Base-by-base conservation (phyloP, 192 early-diverging fungal species). In the Backusella mclennaniae region DNA sequence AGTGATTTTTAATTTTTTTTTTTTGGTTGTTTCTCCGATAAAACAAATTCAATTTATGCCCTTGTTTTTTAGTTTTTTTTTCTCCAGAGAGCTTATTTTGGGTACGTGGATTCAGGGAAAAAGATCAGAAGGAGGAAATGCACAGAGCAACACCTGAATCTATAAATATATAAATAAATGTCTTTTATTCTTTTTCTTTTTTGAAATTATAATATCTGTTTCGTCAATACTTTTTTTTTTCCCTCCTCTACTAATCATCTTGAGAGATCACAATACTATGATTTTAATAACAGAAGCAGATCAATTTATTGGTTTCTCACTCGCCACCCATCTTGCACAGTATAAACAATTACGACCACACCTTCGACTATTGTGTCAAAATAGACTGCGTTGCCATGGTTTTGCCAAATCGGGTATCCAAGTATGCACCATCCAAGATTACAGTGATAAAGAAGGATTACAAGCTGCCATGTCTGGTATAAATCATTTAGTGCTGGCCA, bases 281-380 rank as follows among this genome's bases (percentile, higher is more conserved):
- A 59, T 82, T 66, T 68, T 82, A 5, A 82, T 82, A 33, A 78
- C 80, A 17, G 36, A 56, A n/a, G 80, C 73, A 42, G 80, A 82
- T 35, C 75, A 82, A 74, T 77, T 59, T 44, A 31, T 82, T 15
- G 80, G 80, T 1, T 69, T 75, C 41, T 49, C 73, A 11, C 21
- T 82, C 35, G 67, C 73, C 6, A 75, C 76, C 19, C 76, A 82
- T 53, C 44, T 82, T 4, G 66, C 72, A 17, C 66, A 71, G 17
- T 44, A 78, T 26, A 21, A 72, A 73, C 21, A 59, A 3, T 21
- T 78, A 12, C 73, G 76, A 15, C 56, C 73, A 9, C 23, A 71
- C 4, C 15, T 77, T 35, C 72, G 80, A 17, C 35, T 78, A 7
- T 35, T 75, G 0, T 82, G 77, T 52, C 73, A 77, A 41, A 66